Base-by-base conservation (phyloP, 2,329 filamentous ascomycete genomes). In the Magnaporthales sp. region DNA sequence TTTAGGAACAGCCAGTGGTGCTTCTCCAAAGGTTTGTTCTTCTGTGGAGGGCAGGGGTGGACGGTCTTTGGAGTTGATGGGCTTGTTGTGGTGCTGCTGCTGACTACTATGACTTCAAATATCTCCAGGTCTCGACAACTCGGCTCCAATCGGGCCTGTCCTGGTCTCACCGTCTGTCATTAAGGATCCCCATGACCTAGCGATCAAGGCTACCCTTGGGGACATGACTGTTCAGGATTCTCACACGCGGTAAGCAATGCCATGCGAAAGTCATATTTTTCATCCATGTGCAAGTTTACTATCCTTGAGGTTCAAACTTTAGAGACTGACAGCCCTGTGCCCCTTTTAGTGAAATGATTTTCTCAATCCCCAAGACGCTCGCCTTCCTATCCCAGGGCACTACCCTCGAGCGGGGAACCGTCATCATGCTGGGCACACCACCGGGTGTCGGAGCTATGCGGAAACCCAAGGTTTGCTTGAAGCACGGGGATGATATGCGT, bases 371-470 rank as follows among this genome's bases (percentile, higher is more conserved):
- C 10, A 72, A 77, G 51, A 75, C 73, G 7, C 74, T 79, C 54
- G 70, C 76, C 11, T 78, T 75, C 32, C 63, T 79, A 4, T 77
- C 75, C 2, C 74, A 77, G 62, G 76, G 77, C 13, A 79, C 74
- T 3, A 79, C 77, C 2, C 70, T 80, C 9, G 72, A 73, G 61
- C 70, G 72, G n/a, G 77, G 77, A 5, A 79, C 76, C 2, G 65
- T 78, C 24, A 77, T 80, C 62, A 75, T 79, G 73, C 79, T 77
- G 1, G 78, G 79, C 4, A 80, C 80, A 1, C 76, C 75, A 0
- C 74, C 76, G 0, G 79, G 80, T 27, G 79, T 82, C 22, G 80
- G 80, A 5, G 74, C 75, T 3, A 77, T 77, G 70, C 73, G 77
- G 38, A 75, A 76, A 31, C 78, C 78, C 64, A 69, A 69, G 67